Base-by-base conservation (phyloP, 495 filamentous ascomycete genomes). In the Talaromyces trachyspermus region DNA sequence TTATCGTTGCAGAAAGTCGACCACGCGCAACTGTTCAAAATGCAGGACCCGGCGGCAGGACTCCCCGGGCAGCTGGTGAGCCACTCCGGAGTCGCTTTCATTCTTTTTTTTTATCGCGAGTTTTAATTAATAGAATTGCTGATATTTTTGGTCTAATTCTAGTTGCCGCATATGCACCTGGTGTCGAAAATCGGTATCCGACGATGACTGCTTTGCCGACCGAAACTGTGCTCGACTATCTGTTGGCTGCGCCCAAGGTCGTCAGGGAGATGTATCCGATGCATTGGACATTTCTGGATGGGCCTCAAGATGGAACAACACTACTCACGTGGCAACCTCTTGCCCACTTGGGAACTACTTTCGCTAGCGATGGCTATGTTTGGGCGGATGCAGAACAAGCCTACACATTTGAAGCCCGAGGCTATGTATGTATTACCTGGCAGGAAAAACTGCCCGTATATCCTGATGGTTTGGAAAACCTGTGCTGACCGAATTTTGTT, bases 261-360 rank as follows among this genome's bases (percentile, higher is more conserved):
- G 79, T 86, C 29, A 83, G 82, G 50, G 80, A 88, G 52, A 65
- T 72, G 40, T 79, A 86, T 27, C 76, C 89, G 5, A 89, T 96
- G 76, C 83, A 79, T 58, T 98, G 91, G 91, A 89, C 83, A 14
- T 95, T 92, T 64, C 73, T 96, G 35, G 82, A 91, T 51, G 77
- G 79, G 23, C 91, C 90, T 30, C 71, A 68, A 25, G 86, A 95
- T 67, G 89, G 89, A 8, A 81, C 80, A 14, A 75, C 95, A 22
- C 76, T 89, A 59, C 72, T 96, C 18, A 84, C 83, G 29, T 96
- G 90, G 91, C 88, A 95, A 60, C 86, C 90, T 1, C 68, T 79
- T 7, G 67, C 73, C 17, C 74, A 79, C 43, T 66, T 88, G 43
- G 79, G 78, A 14, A 74, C 72, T 3, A 79, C 79, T 40, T 90